Conservation (phyloP, 768 basidiomycete genomes). For the Pholiota molesta region DNA sequence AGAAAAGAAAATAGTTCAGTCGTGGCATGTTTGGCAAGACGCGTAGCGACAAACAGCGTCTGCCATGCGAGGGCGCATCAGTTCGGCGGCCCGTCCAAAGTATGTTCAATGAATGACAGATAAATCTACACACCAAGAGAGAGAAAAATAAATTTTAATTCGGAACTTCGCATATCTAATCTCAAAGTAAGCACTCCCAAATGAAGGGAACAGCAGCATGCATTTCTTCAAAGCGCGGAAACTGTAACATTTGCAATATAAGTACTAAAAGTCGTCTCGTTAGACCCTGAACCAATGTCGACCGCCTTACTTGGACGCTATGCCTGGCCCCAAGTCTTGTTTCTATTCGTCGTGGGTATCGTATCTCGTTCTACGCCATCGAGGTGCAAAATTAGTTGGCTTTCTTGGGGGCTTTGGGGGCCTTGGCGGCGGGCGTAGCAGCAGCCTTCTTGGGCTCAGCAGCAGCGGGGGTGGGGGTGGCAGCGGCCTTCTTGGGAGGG, state of each 20-base stretch:
- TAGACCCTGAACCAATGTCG: not conserved
- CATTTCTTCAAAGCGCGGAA: not conserved
- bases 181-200: too few relatives aligned
- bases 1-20: not conserved
- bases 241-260: not conserved
- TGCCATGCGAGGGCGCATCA: not conserved
- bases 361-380: conserved; percentile 14
- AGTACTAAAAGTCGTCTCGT: not conserved
- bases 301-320: not conserved
- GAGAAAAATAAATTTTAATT: too few relatives aligned
- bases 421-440: conserved; percentile 10
- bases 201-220: not conserved
- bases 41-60: not conserved
- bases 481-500: conserved; percentile 17
- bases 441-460: conserved; percentile 24
- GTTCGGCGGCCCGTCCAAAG: too few relatives aligned
- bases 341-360: conserved; percentile 1
- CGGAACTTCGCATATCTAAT: too few relatives aligned
- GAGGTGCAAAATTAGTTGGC: conserved; percentile 2
- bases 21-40: not conserved
- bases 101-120: too few relatives aligned
- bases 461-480: conserved; percentile 17
- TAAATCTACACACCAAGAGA: too few relatives aligned
- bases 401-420: conserved; percentile 10
- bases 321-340: not conserved